These are phyloP conservation scores for Rosa chinensis DNA, from an alignment of 306 rosid species.

Conservation along the genomic window DNA sequence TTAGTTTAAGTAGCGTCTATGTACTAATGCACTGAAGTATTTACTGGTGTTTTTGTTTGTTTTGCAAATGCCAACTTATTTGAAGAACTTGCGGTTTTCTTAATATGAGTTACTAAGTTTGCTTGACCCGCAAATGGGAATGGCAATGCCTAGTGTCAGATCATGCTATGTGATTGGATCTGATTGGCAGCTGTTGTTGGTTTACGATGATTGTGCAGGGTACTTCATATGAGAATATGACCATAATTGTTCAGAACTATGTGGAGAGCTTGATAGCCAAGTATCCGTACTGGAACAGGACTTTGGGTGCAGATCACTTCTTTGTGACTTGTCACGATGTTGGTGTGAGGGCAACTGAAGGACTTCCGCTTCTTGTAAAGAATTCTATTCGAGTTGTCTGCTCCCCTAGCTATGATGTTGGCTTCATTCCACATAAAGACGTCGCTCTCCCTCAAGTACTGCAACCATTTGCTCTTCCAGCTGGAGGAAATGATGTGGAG, in stretches of 20 bases:
- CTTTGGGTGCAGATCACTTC: slow-evolving; percentile 95
- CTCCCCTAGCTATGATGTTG: slow-evolving; percentile 95
- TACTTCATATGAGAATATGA: slow-evolving; percentile 90
- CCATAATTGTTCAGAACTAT: slow-evolving; percentile 79
- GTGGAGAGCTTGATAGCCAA: slow-evolving; percentile 82
- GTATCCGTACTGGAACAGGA: slow-evolving; percentile 99
- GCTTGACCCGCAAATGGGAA: not conserved
- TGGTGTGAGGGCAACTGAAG: slow-evolving; percentile 96
- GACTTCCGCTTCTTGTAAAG: slow-evolving; percentile 78
- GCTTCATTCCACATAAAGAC: slow-evolving; percentile 97
- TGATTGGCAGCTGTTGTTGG: slow-evolving; percentile 23
- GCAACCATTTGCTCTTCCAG: slow-evolving; percentile 96
- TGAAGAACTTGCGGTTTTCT: not conserved
- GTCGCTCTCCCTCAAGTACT: slow-evolving; percentile 94
- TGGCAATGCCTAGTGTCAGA: not conserved
- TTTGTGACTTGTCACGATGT: slow-evolving; percentile 99
- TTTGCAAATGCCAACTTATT: too few species aligned
- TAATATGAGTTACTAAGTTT: not conserved
- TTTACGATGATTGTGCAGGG: slow-evolving; percentile 61
- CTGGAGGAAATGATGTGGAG: slow-evolving; percentile 89
- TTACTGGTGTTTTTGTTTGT: not conserved
- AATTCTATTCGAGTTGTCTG: slow-evolving; percentile 93
- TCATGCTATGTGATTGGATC: not conserved
- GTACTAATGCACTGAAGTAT: not conserved
- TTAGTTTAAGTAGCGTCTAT: not conserved